Evolutionary conservation across 345 rosid genomes (phyloP).

Genomic region (Heritiera fomes): DNA sequence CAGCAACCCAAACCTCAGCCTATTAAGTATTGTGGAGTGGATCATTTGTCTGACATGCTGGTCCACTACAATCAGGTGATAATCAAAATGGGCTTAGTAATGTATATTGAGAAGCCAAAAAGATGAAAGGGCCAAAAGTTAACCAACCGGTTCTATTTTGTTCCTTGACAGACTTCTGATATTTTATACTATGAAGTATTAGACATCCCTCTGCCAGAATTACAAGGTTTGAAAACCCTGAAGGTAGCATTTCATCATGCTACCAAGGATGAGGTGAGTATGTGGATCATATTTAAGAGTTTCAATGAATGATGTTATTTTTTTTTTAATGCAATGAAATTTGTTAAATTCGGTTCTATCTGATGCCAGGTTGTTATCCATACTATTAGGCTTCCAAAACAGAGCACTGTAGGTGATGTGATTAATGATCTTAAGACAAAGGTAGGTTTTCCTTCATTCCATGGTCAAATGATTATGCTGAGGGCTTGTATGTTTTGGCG

Average conservation of each 20-base stretch:
- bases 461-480: constrained; percentile 6
- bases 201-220: constrained; percentile 95
- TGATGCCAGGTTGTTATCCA: constrained; percentile 71
- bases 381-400: constrained; percentile 88
- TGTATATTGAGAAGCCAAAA: background rate
- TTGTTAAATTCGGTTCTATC: constrained; percentile 12
- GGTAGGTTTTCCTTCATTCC: constrained; percentile 41
- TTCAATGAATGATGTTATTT: background rate
- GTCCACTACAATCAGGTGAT: constrained; percentile 90
- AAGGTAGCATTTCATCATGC: constrained; percentile 86
- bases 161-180: constrained; percentile 68
- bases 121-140: constrained; percentile 17
- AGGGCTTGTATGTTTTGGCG: background rate
- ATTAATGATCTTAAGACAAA: constrained; percentile 84
- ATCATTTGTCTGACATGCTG: constrained; percentile 82
- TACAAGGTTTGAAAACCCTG: constrained; percentile 84
- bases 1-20: constrained; percentile 80
- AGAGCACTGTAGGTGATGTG: constrained; percentile 93
- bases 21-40: constrained; percentile 67
- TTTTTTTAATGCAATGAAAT: constrained; percentile 26
- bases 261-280: constrained; percentile 77
- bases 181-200: constrained; percentile 91
- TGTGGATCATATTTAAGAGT: constrained; percentile 17
- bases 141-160: constrained; percentile 18
- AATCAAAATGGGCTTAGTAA: background rate